Percentiles rank a stretch among this genome's conserved stretches.
Evolutionary conservation across 441 rosid species (phyloP).

Genomic region (Erodium trifolium): DNA sequence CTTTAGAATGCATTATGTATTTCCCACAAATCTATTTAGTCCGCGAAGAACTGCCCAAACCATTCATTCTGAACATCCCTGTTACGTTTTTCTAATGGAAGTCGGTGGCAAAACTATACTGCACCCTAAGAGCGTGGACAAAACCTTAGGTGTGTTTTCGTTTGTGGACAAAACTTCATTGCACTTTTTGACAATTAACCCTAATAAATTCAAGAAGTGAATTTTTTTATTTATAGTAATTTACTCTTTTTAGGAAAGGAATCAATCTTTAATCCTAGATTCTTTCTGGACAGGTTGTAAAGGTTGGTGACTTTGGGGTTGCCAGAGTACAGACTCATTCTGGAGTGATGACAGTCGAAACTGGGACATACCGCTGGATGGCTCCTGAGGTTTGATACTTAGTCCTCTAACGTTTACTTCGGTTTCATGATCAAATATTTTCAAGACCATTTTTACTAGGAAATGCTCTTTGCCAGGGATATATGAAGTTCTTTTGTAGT

Average conservation of each 20-base stretch:
- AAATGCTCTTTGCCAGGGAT: neutral
- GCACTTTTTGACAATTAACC: no score
- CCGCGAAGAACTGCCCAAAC: no score
- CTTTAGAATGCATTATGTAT: no score
- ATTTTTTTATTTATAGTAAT: no score
- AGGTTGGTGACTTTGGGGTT: conserved; percentile 77
- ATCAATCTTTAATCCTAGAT: conserved; percentile 9
- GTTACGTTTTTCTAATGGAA: no score
- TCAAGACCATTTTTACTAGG: conserved; percentile 5
- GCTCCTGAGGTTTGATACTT: conserved; percentile 53
- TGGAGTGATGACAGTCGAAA: conserved; percentile 79
- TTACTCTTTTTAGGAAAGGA: neutral
- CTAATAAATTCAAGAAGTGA: no score
- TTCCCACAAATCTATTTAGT: no score
- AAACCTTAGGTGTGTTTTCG: no score
- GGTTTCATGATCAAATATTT: conserved; percentile 13
- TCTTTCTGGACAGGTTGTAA: conserved; percentile 44
- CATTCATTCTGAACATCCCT: no score
- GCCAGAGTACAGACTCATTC: conserved; percentile 60
- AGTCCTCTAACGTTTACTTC: conserved; percentile 6
- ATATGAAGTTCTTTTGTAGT: neutral
- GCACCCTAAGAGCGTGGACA: no score
- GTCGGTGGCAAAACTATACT: no score
- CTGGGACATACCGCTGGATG: conserved; percentile 82
- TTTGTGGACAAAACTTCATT: no score